Conservation (phyloP, 352 stramenopile genomes). For the Phytopythium delawarense region DNA sequence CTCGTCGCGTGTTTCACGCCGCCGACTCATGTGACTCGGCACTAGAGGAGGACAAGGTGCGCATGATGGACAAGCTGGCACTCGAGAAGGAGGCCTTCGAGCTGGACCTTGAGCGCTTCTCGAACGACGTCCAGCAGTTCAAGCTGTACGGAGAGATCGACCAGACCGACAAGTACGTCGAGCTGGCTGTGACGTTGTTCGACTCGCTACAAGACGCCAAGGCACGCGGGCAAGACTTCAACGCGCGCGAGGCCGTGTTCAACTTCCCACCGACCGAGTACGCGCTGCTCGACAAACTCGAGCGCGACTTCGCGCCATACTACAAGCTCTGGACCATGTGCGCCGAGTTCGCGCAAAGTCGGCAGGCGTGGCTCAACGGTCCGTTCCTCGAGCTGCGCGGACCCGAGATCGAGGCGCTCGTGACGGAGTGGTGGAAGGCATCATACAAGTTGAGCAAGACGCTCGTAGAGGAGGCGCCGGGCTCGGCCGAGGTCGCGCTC, state of each 20-base stretch:
- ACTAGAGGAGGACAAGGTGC: constrained; percentile 89
- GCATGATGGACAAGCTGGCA: constrained; percentile 93
- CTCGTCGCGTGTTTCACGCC: constrained; percentile 71
- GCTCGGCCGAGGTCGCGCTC: constrained; percentile 83
- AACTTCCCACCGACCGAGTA: constrained; percentile 92
- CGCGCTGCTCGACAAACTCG: constrained; percentile 76
- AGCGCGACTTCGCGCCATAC: constrained; percentile 87
- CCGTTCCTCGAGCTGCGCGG: constrained; percentile 90
- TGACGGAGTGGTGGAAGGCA: constrained; percentile 93
- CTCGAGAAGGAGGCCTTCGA: constrained; percentile 90
- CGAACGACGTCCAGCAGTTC: constrained; percentile 87
- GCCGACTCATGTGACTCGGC: constrained; percentile 84
- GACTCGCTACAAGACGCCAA: constrained; percentile 90
- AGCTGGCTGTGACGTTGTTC: constrained; percentile 82
- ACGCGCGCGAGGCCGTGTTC: constrained; percentile 91
- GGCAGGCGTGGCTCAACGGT: constrained; percentile 90
- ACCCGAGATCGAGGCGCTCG: constrained; percentile 81
- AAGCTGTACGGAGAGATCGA: constrained; percentile 85
- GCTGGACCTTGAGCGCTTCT: constrained; percentile 82
- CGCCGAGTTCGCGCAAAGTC: constrained; percentile 90
- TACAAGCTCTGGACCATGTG: constrained; percentile 96
- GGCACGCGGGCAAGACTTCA: constrained; percentile 89
- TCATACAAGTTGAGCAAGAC: constrained; percentile 91
- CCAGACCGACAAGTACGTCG: constrained; percentile 88
- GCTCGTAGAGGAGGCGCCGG: constrained; percentile 85